Base-by-base conservation (phyloP, 345 rosid species). In the Theobroma cacao region DNA sequence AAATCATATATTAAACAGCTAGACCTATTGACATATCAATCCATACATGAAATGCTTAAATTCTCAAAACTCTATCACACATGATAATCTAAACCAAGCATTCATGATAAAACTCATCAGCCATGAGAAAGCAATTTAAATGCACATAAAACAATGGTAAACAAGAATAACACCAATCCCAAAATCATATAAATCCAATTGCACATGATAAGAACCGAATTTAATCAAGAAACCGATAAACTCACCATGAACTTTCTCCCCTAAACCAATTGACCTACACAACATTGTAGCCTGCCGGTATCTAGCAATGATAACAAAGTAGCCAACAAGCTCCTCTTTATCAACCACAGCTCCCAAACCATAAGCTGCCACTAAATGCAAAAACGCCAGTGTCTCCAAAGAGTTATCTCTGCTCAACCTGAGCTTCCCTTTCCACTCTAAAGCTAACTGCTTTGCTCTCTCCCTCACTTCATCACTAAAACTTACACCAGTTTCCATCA, bases 361-460 rank as follows among this genome's bases (percentile, higher is more conserved):
- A 55, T 81, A 93, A 0, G 91, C 88, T 17, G 81, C 93, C 67
- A 90, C 77, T 75, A 93, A 84, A 81, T 84, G 80, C 82, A 93
- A 80, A 75, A 91, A 87, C 43, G 89, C 82, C 71, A 90, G 77
- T 20, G 85, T 72, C 80, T 82, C 88, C 17, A 78, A 48, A 12
- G 86, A 73, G 28, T 79, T 79, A 30, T 83, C 79, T 67, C 79
- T 87, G 40, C 61, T 68, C 59, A 56, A 8, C 45, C 22, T 78
- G 38, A 81, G 82, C 81, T 82, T 89, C 53, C 41, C 68, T 76
- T 80, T 93, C 98, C 95, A 91, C 56, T 81, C 90, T 41, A 80
- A 60, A 7, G 94, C 97, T 76, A 93, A 5, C 41, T 26, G 81
- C 83, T 84, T 90, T 6, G 97, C 98, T 81, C 85, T 90, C 56